A percentile compares a stretch with the other conserved stretches of the same genome.
phyloP scores from a whole-genome alignment of 1,284 basidiomycete species.

The Rugosomyces carneus region DNA sequence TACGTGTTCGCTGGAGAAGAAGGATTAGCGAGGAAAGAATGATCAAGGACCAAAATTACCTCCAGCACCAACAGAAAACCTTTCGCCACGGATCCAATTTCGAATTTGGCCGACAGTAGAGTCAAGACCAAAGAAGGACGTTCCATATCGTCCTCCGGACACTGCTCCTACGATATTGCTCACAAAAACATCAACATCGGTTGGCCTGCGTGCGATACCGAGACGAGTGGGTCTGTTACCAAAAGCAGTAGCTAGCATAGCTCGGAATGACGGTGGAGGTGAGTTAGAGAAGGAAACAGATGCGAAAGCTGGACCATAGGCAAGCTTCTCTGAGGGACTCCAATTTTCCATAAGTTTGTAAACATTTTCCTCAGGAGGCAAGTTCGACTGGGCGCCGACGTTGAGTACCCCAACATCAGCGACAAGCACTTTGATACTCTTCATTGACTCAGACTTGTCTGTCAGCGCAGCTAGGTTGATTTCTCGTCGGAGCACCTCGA shows the following conservation, averaged over 20 bases:
- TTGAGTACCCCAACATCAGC: conserved; percentile 65
- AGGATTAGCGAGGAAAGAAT: not conserved
- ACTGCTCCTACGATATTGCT: conserved; percentile 50
- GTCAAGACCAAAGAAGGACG: conserved; percentile 36
- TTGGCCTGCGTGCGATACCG: conserved; percentile 42
- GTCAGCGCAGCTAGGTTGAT: conserved; percentile 49
- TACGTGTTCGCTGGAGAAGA: conserved; percentile 53
- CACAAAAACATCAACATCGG: conserved; percentile 53
- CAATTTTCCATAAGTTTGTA: conserved; percentile 55
- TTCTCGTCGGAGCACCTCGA: conserved; percentile 69
- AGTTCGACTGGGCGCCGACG: conserved; percentile 21
- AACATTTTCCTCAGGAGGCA: conserved; percentile 29
- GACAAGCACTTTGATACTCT: conserved; percentile 53
- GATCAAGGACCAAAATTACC: conserved; percentile 36
- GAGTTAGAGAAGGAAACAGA: conserved; percentile 39
- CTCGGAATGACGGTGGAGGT: conserved; percentile 22
- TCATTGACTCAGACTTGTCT: conserved; percentile 48
- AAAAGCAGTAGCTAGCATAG: conserved; percentile 24
- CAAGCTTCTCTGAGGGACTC: conserved; percentile 63
- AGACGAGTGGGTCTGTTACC: conserved; percentile 23
- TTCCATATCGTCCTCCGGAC: conserved; percentile 40
- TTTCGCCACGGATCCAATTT: conserved; percentile 54
- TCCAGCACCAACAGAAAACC: conserved; percentile 68
- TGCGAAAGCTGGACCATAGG: conserved; percentile 62
- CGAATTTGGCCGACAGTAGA: conserved; percentile 38